Evolutionary conservation across 371 early-diverging fungal species (phyloP), one percentile per base, ranked within the genome.

Genomic region (Apophysomyces trapeziformis): DNA sequence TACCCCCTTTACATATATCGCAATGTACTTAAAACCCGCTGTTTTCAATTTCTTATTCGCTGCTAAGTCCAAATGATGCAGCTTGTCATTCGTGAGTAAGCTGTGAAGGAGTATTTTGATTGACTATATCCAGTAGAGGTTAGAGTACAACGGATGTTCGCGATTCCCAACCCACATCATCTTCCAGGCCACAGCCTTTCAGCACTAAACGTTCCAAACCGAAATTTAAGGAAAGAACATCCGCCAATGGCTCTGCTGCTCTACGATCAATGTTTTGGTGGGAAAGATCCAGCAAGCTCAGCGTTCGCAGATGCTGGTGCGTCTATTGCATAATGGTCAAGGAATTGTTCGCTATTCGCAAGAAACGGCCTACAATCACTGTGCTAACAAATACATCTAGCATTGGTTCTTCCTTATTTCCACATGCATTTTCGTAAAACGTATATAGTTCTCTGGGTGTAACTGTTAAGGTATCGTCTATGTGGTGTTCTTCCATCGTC

Each of bases 1-100:
- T 83, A 84, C 91, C 74, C 84, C 88, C 75, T 87, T 88, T 9
- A 87, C 76, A 70, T 84, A 89, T 14, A 90, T 79, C 0, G 89
- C 85, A 64, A 89, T 77, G 68, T 89, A 91, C 58, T 88, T 89
- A 69, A 88, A 83, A 4, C 88, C 91, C 16, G 68, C 65, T 0
- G 73, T 63, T 21, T 82, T 85, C 35, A 91, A 68, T 47, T 81
- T 83, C 58, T 78, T 79, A 64, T 90, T 90, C 43, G 85, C 75
- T 14, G 86, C 73, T 14, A 91, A 62, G 66, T 73, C 84, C 14
- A 91, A 71, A 26, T 84, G 68, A 4, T 77, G 69, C 18, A 90
- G 58, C 7, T 75, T 75, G 67, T 89, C 83, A 46, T 77, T 79
- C 47, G 84, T 59, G 21, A 91, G 65, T 45, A 91, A 46, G 45